phyloP scores from a whole-genome alignment of 164 flowering plant genomes.

The Tetracentron sinense region DNA sequence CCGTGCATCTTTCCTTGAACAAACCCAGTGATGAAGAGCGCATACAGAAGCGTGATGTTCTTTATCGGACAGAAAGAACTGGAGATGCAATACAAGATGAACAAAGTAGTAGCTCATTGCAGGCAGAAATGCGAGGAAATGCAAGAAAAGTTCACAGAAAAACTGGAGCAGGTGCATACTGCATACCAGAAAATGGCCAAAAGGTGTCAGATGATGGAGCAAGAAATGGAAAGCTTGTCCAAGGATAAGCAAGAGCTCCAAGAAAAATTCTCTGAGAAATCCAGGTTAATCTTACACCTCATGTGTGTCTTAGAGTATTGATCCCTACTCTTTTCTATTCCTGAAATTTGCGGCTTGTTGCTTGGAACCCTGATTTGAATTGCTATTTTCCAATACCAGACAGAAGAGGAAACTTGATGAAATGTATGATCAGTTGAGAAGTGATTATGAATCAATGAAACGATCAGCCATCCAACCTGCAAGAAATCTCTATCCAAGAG shows the following conservation, averaged over 20 bases:
- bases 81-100: slow-evolving; percentile 95
- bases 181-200: slow-evolving; percentile 94
- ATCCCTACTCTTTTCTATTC: too few species aligned
- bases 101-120: slow-evolving; percentile 74
- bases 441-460: slow-evolving; percentile 80
- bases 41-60: slow-evolving; percentile 94
- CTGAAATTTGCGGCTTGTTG: background rate
- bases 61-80: slow-evolving; percentile 87
- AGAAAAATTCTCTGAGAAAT: slow-evolving; percentile 92
- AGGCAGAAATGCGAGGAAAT: slow-evolving; percentile 89
- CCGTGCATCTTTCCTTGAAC: slow-evolving; percentile 45
- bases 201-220: slow-evolving; percentile 93
- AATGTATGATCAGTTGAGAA: slow-evolving; percentile 94
- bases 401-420: slow-evolving; percentile 98
- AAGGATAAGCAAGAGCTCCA: slow-evolving; percentile 97
- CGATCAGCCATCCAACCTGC: slow-evolving; percentile 91
- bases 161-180: slow-evolving; percentile 84
- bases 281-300: slow-evolving; percentile 47
- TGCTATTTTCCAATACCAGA: slow-evolving; percentile 33
- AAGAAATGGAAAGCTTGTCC: slow-evolving; percentile 70
- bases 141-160: slow-evolving; percentile 91
- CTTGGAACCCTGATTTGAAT: background rate
- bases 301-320: background rate
- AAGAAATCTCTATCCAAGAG: slow-evolving; percentile 57
- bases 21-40: slow-evolving; percentile 84